These are phyloP conservation scores for Suillus brevipes DNA, from an alignment of 768 basidiomycete species.

Conservation along the genomic window DNA sequence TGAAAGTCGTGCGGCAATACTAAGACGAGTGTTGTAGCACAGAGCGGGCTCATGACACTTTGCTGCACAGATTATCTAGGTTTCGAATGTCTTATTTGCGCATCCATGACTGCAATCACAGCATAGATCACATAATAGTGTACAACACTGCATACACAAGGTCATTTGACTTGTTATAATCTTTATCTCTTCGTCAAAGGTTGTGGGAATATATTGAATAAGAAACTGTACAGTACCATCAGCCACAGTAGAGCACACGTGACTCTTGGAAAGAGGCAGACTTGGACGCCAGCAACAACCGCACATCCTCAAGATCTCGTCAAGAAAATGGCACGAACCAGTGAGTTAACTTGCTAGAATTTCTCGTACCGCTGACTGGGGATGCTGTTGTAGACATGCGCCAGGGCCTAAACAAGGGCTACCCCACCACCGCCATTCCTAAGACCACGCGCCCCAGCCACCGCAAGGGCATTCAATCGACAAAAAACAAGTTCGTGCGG, in stretches of 20 bases:
- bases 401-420: constrained; percentile 83
- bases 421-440: constrained; percentile 82
- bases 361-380: constrained; percentile 11
- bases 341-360: constrained; percentile 44
- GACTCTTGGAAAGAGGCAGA: constrained; percentile 21
- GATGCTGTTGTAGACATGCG: constrained; percentile 63
- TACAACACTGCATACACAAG: constrained; percentile 7
- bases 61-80: constrained; percentile 19
- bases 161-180: not conserved
- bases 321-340: constrained; percentile 73
- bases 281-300: constrained; percentile 24
- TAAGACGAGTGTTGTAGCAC: constrained; percentile 7
- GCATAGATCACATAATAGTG: constrained; percentile 10
- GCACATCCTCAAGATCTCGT: constrained; percentile 51
- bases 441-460: constrained; percentile 78
- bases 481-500: constrained; percentile 92
- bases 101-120: constrained; percentile 8
- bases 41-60: not conserved
- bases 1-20: constrained; percentile 53
- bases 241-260: constrained; percentile 51
- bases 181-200: not conserved
- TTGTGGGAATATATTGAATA: constrained; percentile 24
- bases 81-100: constrained; percentile 23
- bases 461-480: constrained; percentile 88
- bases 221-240: constrained; percentile 57